These are phyloP conservation scores for Kuraishia capsulata DNA, from an alignment of 805 yeast species.

Conservation along the genomic window DNA sequence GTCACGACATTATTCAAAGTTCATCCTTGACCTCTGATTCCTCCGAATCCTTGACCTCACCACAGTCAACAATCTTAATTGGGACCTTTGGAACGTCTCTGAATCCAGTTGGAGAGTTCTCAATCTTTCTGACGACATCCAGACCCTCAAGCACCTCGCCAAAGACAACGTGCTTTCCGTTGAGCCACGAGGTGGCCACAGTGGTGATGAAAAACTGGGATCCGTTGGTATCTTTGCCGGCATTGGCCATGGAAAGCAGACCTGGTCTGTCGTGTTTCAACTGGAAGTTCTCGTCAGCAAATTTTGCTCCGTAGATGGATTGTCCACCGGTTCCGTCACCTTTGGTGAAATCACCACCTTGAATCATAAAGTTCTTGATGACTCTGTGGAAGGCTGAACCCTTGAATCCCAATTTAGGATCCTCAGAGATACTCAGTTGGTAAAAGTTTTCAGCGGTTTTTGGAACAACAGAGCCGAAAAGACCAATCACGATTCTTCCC, in stretches of 20 bases:
- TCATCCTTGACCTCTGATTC: conserved; percentile 13
- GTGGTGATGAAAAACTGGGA: conserved; percentile 95
- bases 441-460: conserved; percentile 86
- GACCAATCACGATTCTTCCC: conserved; percentile 81
- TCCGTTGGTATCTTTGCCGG: conserved; percentile 78
- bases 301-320: conserved; percentile 61
- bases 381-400: conserved; percentile 65
- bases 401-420: conserved; percentile 54
- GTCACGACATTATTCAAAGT: conserved; percentile 18
- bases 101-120: conserved; percentile 56
- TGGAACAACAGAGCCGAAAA: conserved; percentile 81
- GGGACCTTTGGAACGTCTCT: conserved; percentile 67
- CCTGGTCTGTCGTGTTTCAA: conserved; percentile 65
- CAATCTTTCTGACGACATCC: conserved; percentile 73
- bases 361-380: conserved; percentile 65
- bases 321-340: conserved; percentile 69
- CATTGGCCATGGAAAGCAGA: conserved; percentile 70
- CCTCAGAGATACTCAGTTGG: conserved; percentile 68
- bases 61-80: conserved; percentile 59
- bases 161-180: conserved; percentile 92
- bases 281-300: conserved; percentile 59
- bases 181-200: conserved; percentile 83
- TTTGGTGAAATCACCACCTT: conserved; percentile 73
- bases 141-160: conserved; percentile 89
- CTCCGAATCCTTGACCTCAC: conserved; percentile 42